Evolutionary conservation across 179 eudicot genomes (phyloP).

Genomic region (Carnegiea gigantea): DNA sequence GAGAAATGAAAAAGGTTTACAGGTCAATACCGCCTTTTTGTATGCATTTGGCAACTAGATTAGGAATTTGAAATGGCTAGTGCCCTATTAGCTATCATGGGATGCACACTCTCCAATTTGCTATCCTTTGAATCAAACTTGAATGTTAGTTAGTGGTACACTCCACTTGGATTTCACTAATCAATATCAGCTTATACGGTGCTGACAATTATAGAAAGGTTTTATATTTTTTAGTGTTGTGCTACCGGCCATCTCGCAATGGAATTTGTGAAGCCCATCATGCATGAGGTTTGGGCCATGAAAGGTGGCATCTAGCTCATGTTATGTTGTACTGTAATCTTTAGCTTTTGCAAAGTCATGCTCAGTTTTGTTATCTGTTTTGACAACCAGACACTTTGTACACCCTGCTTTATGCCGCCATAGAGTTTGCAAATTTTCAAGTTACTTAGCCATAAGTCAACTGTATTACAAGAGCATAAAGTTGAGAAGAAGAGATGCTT

Average conservation of each 20-base stretch:
- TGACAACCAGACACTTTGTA: slow-evolving; percentile 16
- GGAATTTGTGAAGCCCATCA: slow-evolving; percentile 19
- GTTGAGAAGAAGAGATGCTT: too few relatives aligned
- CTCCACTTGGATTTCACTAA: slow-evolving; percentile 2
- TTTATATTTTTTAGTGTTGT: slow-evolving; percentile 12
- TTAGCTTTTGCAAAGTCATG: slow-evolving; percentile 17
- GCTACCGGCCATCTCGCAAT: slow-evolving; percentile 18
- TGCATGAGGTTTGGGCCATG: slow-evolving; percentile 23
- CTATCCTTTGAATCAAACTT: slow-evolving; percentile 13
- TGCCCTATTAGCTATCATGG: slow-evolving; percentile 22
- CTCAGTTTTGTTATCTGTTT: slow-evolving; percentile 18
- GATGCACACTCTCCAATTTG: slow-evolving; percentile 14
- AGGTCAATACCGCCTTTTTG: background rate
- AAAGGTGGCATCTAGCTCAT: slow-evolving; percentile 10
- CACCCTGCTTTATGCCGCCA: background rate
- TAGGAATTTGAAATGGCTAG: slow-evolving; percentile 24
- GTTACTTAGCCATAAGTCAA: background rate
- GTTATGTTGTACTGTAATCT: slow-evolving; percentile 10
- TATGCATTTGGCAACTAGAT: background rate
- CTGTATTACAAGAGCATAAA: too few relatives aligned
- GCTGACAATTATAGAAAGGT: slow-evolving; percentile 13
- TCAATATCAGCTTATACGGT: slow-evolving; percentile 20
- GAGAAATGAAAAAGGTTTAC: slow-evolving; percentile 25
- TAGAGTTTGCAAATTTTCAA: slow-evolving; percentile 15
- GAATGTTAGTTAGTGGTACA: slow-evolving; percentile 23